phyloP scores from a whole-genome alignment of 2,329 filamentous ascomycete genomes.

The Hawksworthiomyces lignivorus region DNA sequence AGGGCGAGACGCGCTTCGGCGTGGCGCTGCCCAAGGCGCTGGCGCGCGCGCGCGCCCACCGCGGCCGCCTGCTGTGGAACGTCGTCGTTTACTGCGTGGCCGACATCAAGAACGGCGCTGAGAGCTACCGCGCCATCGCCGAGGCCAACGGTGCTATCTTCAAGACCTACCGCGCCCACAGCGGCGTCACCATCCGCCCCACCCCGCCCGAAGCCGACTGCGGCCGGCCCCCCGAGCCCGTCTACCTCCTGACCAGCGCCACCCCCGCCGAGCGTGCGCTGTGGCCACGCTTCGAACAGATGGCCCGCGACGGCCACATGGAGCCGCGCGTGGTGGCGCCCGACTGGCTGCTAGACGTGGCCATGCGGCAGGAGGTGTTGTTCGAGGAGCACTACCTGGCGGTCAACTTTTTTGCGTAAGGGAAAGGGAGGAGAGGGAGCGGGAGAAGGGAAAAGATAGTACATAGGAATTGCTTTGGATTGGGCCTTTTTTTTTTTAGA shows the following conservation, averaged over 20 bases:
- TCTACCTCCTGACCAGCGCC: conserved; percentile 73
- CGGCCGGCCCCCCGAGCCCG: conserved; percentile 55
- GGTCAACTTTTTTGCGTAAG: conserved; percentile 17
- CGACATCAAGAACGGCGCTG: conserved; percentile 69
- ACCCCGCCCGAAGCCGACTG: conserved; percentile 55
- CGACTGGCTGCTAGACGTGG: conserved; percentile 85
- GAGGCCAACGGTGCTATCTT: conserved; percentile 83
- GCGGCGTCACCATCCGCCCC: conserved; percentile 59
- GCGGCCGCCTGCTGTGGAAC: conserved; percentile 64
- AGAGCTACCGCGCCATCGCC: conserved; percentile 79
- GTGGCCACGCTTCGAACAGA: conserved; percentile 72
- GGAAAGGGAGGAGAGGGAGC: neutral
- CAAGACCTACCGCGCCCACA: conserved; percentile 65
- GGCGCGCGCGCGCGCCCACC: conserved; percentile 64
- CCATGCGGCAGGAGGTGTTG: conserved; percentile 78
- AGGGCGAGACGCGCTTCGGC: conserved; percentile 63
- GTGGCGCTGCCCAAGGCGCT: conserved; percentile 64
- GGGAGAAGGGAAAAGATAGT: neutral
- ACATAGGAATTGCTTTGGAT: neutral
- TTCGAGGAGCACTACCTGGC: conserved; percentile 55
- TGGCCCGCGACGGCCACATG: conserved; percentile 73
- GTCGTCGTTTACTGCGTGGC: conserved; percentile 80
- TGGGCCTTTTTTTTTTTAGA: neutral
- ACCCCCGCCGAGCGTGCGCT: conserved; percentile 60
- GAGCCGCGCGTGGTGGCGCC: conserved; percentile 70